Evolutionary conservation across 768 basidiomycete species (phyloP).

Genomic region (Glaciozyma martinii): DNA sequence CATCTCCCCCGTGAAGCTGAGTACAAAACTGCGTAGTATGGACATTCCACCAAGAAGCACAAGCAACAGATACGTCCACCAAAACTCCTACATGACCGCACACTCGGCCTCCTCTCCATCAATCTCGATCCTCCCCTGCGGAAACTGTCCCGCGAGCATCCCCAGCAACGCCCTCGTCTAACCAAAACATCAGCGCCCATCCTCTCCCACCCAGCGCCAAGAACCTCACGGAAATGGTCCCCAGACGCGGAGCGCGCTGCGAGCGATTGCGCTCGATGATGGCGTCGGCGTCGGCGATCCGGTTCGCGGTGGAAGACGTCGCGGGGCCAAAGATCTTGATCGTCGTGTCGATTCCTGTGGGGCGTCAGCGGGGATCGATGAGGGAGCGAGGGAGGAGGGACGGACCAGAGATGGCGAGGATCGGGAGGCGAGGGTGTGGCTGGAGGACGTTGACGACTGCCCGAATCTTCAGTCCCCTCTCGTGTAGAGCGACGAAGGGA

Average conservation of each 20-base stretch:
- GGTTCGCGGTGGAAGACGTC: not conserved
- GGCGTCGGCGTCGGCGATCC: not conserved
- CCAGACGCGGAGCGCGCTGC: not conserved
- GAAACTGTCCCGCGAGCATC: not conserved
- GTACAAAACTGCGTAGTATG: too few species aligned
- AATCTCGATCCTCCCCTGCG: not conserved
- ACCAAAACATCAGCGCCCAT: not conserved
- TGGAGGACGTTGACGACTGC: conserved; percentile 32
- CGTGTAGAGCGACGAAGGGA: not conserved
- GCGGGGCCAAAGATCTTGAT: conserved; percentile 34
- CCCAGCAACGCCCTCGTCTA: not conserved
- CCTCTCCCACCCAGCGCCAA: not conserved
- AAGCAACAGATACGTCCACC: too few species aligned
- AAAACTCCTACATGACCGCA: not conserved
- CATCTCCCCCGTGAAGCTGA: too few species aligned
- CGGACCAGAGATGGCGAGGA: conserved; percentile 29
- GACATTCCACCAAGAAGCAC: too few species aligned
- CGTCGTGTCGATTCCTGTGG: conserved; percentile 24
- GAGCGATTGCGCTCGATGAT: not conserved
- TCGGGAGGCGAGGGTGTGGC: conserved; percentile 30
- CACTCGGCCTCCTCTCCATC: not conserved
- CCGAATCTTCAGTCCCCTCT: not conserved
- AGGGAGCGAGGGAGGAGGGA: not conserved
- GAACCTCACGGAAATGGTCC: not conserved
- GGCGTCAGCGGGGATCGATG: not conserved